A percentile compares a stretch with the other conserved stretches of the same genome.
These are phyloP conservation scores for Candida patagonica DNA, from an alignment of 805 yeast species.

Conservation along the genomic window DNA sequence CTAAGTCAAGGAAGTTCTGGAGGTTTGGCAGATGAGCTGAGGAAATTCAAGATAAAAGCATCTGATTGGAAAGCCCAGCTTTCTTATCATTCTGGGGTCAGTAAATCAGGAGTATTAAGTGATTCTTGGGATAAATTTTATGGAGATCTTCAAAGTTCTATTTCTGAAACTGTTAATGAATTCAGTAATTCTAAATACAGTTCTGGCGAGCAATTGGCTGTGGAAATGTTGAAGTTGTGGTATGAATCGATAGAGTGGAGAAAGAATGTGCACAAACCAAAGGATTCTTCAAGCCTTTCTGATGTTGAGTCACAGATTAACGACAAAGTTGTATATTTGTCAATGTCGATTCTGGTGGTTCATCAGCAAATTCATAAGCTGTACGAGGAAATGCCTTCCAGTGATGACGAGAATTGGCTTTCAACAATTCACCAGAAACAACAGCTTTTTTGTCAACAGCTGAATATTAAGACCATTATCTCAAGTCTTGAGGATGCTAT, in stretches of 20 bases:
- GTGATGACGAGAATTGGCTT: constrained; percentile 66
- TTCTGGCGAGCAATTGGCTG: neutral
- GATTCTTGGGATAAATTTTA: neutral
- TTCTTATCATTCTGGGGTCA: no score
- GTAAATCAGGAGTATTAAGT: neutral
- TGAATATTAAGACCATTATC: constrained; percentile 34
- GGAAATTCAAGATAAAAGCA: neutral
- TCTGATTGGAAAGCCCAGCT: no score
- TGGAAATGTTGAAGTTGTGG: neutral
- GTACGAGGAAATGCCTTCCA: constrained; percentile 30
- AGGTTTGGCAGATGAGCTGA: neutral
- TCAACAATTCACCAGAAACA: constrained; percentile 38
- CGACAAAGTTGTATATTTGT: constrained; percentile 22
- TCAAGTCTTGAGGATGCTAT: constrained; percentile 26
- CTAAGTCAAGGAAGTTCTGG: neutral
- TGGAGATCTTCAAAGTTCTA: neutral
- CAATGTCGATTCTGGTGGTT: constrained; percentile 53
- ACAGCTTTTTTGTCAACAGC: constrained; percentile 32
- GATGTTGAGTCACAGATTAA: neutral
- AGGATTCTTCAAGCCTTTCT: neutral
- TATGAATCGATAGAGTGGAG: neutral
- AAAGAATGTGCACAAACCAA: neutral
- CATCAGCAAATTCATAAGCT: constrained; percentile 45
- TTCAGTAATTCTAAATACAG: neutral
- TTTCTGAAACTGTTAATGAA: neutral